Evolutionary conservation across 805 yeast species (phyloP), one percentile per base, ranked within the genome.

Genomic region (Debaryomyces castellii): DNA sequence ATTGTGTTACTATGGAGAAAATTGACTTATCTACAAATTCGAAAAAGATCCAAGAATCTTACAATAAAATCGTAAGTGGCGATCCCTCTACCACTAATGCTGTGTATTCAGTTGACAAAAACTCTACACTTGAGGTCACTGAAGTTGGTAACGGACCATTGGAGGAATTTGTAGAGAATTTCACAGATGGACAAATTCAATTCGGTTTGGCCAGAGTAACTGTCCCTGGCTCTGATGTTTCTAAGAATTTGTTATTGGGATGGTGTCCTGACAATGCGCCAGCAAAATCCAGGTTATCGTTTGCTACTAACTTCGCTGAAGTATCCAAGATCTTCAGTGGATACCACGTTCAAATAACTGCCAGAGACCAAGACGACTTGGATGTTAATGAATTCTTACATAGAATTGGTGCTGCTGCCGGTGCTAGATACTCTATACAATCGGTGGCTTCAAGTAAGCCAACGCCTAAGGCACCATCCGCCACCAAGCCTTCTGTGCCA

Each of bases 181-280:
- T 94, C 63, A 85, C 83, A 54, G 97, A 92, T 53, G 87, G 95
- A 3, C 81, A 82, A 47, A 89, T 91, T 49, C 96, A 91, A 71
- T 94, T 85, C 58, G 99, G 98, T 34, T 76, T 94, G 47, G 87
- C 89, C 34, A 81, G 96, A 44, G 89, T 92, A 39, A 81, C 83
- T 46, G 96, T 92, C 46, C 92, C 92, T 45, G 95, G 94, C n/a
- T 86, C 96, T 3, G 94, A 87, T 55, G 91, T 94, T 28, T 79
- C 81, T 59, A 94, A 94, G 72, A 74, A 88, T 52, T 78, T 92
- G 25, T 73, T 94, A 40, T 75, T 94, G 32, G 98, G 97, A 42
- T 92, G 97, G 97, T 88, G 96, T 69, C 99, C 99, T 5, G 98
- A 94, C 65, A 88, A 92, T 46, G 91, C 96, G 18, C 96, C 97